Conservation (phyloP, 2,329 filamentous ascomycete genomes). For the Penicillium sp. region DNA sequence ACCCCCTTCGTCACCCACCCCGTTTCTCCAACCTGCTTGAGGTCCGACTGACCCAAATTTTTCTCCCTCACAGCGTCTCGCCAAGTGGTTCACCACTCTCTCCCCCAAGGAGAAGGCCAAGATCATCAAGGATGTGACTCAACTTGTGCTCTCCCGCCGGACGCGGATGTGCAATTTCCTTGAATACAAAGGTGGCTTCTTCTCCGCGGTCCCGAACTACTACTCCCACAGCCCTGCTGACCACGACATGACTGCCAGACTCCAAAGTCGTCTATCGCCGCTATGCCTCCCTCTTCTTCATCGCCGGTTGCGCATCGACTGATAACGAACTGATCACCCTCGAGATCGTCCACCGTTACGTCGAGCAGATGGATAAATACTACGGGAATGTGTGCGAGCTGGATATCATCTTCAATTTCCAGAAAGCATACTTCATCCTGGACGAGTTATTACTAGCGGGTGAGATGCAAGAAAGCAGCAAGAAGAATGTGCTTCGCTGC, state of each 20-base stretch:
- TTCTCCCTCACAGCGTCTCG: conserved; percentile 73
- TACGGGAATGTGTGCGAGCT: conserved; percentile 99
- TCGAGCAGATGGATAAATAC: conserved; percentile 99
- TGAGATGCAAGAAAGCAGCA: conserved; percentile 98
- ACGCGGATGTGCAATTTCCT: conserved; percentile 99
- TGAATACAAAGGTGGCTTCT: conserved; percentile 86
- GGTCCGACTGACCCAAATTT: conserved; percentile 35
- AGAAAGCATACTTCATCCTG: conserved; percentile 98
- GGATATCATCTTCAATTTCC: conserved; percentile 99
- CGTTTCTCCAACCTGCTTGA: conserved; percentile 34
- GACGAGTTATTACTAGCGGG: conserved; percentile 94
- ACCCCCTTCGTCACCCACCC: conserved; percentile 55
- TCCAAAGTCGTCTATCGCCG: conserved; percentile 98
- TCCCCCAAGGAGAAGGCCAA: conserved; percentile 99
- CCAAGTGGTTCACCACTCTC: conserved; percentile 99
- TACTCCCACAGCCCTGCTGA: conserved; percentile 7
- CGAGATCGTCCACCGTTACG: conserved; percentile 98
- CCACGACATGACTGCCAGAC: conserved; percentile 61
- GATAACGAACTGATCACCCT: conserved; percentile 98
- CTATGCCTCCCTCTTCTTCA: conserved; percentile 99
- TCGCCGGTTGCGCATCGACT: conserved; percentile 93
- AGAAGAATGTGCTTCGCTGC: conserved; percentile 96
- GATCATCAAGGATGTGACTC: conserved; percentile 99
- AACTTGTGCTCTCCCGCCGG: conserved; percentile 91
- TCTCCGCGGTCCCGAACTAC: conserved; percentile 14